Evolutionary conservation across 2,329 filamentous ascomycete genomes (phyloP).

Genomic region (Calonectria hongkongensis): DNA sequence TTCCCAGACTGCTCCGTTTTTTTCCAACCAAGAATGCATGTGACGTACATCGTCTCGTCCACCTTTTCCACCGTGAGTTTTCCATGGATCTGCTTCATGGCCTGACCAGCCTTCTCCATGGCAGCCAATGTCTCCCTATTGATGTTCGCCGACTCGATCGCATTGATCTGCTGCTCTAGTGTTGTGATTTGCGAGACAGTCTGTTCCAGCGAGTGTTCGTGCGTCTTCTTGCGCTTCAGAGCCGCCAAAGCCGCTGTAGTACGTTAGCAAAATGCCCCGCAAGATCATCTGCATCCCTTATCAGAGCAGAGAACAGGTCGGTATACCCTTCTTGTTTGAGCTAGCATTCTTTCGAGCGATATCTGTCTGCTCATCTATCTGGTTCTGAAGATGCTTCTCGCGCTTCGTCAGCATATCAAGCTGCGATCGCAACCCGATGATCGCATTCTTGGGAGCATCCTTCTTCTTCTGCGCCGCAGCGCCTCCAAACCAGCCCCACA

Average conservation of each 20-base stretch:
- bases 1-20: background rate
- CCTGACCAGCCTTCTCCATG: slow-evolving; percentile 92
- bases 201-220: slow-evolving; percentile 93
- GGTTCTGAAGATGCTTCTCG: slow-evolving; percentile 90
- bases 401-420: slow-evolving; percentile 98
- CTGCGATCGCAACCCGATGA: slow-evolving; percentile 89
- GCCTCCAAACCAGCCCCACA: slow-evolving; percentile 95
- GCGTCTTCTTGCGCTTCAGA: slow-evolving; percentile 93
- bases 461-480: slow-evolving; percentile 88
- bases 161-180: slow-evolving; percentile 95
- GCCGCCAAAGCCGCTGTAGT: slow-evolving; percentile 88
- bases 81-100: slow-evolving; percentile 95
- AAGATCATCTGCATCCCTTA: slow-evolving; percentile 24
- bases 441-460: slow-evolving; percentile 97
- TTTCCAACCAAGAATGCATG: background rate
- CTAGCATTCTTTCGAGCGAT: slow-evolving; percentile 90
- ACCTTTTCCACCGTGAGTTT: slow-evolving; percentile 95
- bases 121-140: slow-evolving; percentile 96
- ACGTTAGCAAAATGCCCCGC: slow-evolving; percentile 52
- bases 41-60: slow-evolving; percentile 91
- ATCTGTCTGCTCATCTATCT: slow-evolving; percentile 94
- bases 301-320: slow-evolving; percentile 15
- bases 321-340: slow-evolving; percentile 92
- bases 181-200: slow-evolving; percentile 92
- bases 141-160: slow-evolving; percentile 98